phyloP scores from a whole-genome alignment of 2,329 filamentous ascomycete species.

The Aschersonia sp. region DNA sequence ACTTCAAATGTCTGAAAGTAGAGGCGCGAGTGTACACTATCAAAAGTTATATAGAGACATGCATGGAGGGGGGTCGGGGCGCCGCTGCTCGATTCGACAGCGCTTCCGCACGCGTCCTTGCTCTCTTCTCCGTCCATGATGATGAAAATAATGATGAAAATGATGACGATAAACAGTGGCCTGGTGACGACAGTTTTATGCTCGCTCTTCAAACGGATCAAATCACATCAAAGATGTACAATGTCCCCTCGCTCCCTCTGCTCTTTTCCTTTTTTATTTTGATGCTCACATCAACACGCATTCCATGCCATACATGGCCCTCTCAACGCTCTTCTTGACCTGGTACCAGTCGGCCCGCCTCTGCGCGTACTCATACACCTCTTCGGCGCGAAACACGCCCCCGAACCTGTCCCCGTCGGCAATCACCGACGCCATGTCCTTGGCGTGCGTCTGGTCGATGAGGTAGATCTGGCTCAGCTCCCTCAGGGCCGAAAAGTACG shows the following conservation, averaged over 20 bases:
- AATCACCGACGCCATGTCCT: conserved; percentile 90
- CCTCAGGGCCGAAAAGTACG: conserved; percentile 82
- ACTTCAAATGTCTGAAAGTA: too few relatives aligned
- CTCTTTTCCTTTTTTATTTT: neutral
- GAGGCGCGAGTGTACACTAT: too few relatives aligned
- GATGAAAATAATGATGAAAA: too few relatives aligned
- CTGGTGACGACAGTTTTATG: too few relatives aligned
- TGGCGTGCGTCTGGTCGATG: conserved; percentile 70
- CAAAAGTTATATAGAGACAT: too few relatives aligned
- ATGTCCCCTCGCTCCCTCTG: neutral
- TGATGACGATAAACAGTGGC: too few relatives aligned
- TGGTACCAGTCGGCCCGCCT: conserved; percentile 89
- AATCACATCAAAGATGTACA: neutral
- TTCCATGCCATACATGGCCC: conserved; percentile 92
- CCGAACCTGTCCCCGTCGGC: conserved; percentile 81
- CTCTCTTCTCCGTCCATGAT: too few relatives aligned
- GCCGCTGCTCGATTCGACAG: too few relatives aligned
- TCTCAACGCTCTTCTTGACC: conserved; percentile 77
- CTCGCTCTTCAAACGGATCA: too few relatives aligned
- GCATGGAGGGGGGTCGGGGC: too few relatives aligned
- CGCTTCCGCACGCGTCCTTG: too few relatives aligned
- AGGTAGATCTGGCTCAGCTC: conserved; percentile 94
- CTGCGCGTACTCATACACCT: conserved; percentile 96
- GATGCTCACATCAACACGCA: conserved; percentile 62
- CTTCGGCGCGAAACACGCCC: conserved; percentile 86